Evolutionary conservation across 2,329 filamentous ascomycete genomes (phyloP), one percentile per base, ranked within the genome.

Genomic region (Aspergillus fumigatus): DNA sequence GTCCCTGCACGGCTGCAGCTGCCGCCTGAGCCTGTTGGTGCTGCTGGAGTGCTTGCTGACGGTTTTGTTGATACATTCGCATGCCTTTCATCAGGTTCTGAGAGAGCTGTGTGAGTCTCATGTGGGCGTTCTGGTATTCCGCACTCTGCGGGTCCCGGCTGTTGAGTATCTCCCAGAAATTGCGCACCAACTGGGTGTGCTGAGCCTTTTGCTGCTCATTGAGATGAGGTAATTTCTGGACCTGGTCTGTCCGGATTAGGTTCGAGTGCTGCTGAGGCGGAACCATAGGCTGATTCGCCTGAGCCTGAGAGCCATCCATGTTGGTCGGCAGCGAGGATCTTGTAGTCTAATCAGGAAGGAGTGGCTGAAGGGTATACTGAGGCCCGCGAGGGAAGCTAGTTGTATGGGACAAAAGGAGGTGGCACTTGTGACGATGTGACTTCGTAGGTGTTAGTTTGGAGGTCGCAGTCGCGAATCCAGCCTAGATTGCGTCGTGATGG

Each of bases 141-240:
- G 73, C 66, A 52, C 75, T 81, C 53, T 79, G 78, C 35, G 73
- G 71, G 11, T 81, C 75, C 43, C 77, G 76, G 45, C 66, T 76
- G 57, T 82, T 79, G 51, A 82, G 73, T 32, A 77, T 69, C 29
- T 78, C 76, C 82, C 83, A 86, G 51, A 84, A 75, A 58, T 75
- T 79, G 55, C 77, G 75, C 59, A 86, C 78, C 21, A 80, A 74
- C 50, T 77, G 72, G 56, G 80, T 80, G 65, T 84, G 84, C 61
- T 82, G 79, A 48, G 76, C 70, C 71, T 85, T 86, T 63, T 82
- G 78, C 50, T 79, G 72, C 8, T 82, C 80, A 58, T 72, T 79
- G 29, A 86, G 73, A 67, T 79, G 75, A 4, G 80, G 80, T 5
- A 84, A 73, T 56, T 76, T 77, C 58, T 79, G 76, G 52, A 84